Evolutionary conservation across 768 basidiomycete genomes (phyloP).

Genomic region (Mycena capillaripes): DNA sequence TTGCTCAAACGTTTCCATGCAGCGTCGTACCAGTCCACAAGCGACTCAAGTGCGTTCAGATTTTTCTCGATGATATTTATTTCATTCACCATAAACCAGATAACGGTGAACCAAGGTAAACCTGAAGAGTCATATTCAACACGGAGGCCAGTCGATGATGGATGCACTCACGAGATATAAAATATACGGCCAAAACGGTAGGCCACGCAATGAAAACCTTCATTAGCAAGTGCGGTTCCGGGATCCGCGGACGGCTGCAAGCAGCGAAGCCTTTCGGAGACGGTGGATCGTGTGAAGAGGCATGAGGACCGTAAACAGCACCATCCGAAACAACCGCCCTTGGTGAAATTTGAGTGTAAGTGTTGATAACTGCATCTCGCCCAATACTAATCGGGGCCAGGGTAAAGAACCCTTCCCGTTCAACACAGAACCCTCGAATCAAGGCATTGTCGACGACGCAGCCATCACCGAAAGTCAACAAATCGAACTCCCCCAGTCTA

Average conservation of each 20-base stretch:
- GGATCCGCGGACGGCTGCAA: conserved; percentile 53
- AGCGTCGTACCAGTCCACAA: conserved; percentile 48
- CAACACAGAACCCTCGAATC: conserved; percentile 60
- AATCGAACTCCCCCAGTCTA: conserved; percentile 57
- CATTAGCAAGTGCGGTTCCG: conserved; percentile 49
- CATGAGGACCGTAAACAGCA: conserved; percentile 60
- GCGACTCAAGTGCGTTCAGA: conserved; percentile 52
- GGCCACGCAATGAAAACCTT: conserved; percentile 57
- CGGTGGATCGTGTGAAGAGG: conserved; percentile 56
- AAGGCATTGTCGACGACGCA: conserved; percentile 56
- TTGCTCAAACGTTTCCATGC: too few species aligned
- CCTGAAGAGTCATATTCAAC: conserved; percentile 40
- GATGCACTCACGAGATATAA: too few species aligned
- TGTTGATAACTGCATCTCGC: conserved; percentile 54
- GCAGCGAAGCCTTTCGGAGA: conserved; percentile 52
- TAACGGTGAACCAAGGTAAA: conserved; percentile 56
- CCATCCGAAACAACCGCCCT: conserved; percentile 54
- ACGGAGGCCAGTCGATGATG: too few species aligned
- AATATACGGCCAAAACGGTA: conserved; percentile 49
- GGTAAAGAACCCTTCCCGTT: conserved; percentile 59
- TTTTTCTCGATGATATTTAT: conserved; percentile 40
- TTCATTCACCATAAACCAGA: conserved; percentile 53
- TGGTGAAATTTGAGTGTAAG: conserved; percentile 58
- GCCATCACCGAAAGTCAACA: conserved; percentile 58
- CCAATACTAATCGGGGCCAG: conserved; percentile 56